A percentile compares a stretch with the other conserved stretches of the same genome.
These are phyloP conservation scores for Lactarius quietus DNA, from an alignment of 768 basidiomycete genomes.

Conservation along the genomic window DNA sequence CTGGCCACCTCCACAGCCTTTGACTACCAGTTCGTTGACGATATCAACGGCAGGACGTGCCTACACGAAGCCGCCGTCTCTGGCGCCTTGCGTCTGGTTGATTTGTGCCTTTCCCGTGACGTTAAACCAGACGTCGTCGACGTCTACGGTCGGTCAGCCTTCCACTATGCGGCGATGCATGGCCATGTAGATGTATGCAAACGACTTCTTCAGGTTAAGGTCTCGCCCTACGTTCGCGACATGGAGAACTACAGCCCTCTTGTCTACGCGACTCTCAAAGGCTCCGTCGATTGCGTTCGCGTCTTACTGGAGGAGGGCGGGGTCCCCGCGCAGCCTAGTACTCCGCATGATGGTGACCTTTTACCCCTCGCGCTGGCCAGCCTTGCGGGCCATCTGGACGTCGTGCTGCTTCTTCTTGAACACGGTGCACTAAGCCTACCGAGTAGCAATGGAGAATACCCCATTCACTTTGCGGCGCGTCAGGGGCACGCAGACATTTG, in stretches of 20 bases:
- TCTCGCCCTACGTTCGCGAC: conserved; percentile 70
- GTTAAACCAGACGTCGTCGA: conserved; percentile 74
- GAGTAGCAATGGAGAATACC: conserved; percentile 95
- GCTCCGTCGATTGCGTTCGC: conserved; percentile 76
- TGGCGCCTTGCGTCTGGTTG: conserved; percentile 72
- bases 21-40: conserved; percentile 90
- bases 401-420: conserved; percentile 72
- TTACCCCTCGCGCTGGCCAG: conserved; percentile 89
- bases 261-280: conserved; percentile 87
- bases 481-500: conserved; percentile 90
- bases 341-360: conserved; percentile 59
- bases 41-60: conserved; percentile 93
- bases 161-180: conserved; percentile 96
- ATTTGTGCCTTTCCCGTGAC: conserved; percentile 71
- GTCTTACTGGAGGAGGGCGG: conserved; percentile 75
- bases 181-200: conserved; percentile 76
- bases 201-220: conserved; percentile 64
- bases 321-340: conserved; percentile 59
- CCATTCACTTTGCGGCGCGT: conserved; percentile 92
- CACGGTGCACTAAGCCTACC: conserved; percentile 75
- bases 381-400: conserved; percentile 82
- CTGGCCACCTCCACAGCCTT: conserved; percentile 66
- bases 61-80: conserved; percentile 91
- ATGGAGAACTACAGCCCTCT: conserved; percentile 94
- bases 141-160: conserved; percentile 86